phyloP scores from a whole-genome alignment of 805 yeast species.

The Wickerhamiella galacta region DNA sequence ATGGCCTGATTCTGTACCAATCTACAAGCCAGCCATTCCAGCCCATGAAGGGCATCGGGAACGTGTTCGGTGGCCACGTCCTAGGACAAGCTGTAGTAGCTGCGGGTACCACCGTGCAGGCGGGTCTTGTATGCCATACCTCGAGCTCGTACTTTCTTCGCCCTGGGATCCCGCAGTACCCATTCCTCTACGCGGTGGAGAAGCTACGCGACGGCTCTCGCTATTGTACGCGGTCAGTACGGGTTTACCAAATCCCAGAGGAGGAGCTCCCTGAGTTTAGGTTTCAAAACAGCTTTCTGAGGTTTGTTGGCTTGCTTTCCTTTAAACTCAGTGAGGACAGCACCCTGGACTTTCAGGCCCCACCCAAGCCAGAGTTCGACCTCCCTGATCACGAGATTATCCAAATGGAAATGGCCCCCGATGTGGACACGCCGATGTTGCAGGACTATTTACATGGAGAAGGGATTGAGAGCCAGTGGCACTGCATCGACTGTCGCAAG shows the following conservation, averaged over 20 bases:
- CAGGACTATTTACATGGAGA: background rate
- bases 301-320: constrained; percentile 11
- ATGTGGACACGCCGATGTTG: constrained; percentile 11
- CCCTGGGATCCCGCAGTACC: constrained; percentile 17
- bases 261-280: constrained; percentile 10
- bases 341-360: constrained; percentile 9
- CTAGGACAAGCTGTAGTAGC: constrained; percentile 16
- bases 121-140: constrained; percentile 13
- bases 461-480: constrained; percentile 11
- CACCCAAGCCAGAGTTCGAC: constrained; percentile 6
- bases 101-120: constrained; percentile 14
- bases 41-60: constrained; percentile 14
- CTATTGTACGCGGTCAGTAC: constrained; percentile 14
- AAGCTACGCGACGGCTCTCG: constrained; percentile 16
- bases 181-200: constrained; percentile 18
- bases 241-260: constrained; percentile 16
- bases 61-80: constrained; percentile 20
- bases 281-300: constrained; percentile 9
- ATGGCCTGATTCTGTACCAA: constrained; percentile 8
- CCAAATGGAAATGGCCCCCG: constrained; percentile 15
- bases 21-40: constrained; percentile 14
- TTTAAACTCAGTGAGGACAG: constrained; percentile 8
- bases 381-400: constrained; percentile 8
- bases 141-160: constrained; percentile 17
- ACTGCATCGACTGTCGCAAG: constrained; percentile 19